phyloP scores from a whole-genome alignment of 202 grass and related monocot species.

The Carex sylvatica region DNA sequence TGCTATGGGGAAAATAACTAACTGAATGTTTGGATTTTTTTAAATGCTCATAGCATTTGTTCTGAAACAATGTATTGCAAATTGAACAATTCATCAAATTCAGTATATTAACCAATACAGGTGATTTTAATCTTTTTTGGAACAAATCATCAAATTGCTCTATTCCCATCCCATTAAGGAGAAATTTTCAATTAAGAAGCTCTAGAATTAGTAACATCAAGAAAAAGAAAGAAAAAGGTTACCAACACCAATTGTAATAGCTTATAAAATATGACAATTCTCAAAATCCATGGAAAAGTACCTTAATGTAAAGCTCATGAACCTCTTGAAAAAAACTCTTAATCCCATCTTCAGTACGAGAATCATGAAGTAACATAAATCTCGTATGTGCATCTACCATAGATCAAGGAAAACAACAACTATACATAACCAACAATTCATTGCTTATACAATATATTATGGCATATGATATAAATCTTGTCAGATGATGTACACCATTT shows the following conservation, averaged over 20 bases:
- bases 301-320: conserved; percentile 94
- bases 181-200: background rate
- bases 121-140: too few relatives aligned
- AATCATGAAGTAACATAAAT: conserved; percentile 95
- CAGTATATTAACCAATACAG: too few relatives aligned
- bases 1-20: background rate
- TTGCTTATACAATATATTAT: background rate
- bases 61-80: background rate
- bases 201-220: background rate
- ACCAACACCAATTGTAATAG: background rate
- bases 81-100: too few relatives aligned
- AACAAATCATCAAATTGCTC: background rate
- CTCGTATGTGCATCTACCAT: conserved; percentile 54
- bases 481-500: background rate
- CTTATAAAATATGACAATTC: background rate
- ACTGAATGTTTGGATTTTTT: background rate
- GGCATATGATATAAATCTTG: background rate
- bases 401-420: conserved; percentile 50
- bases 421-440: background rate
- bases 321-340: conserved; percentile 93
- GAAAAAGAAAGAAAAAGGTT: background rate
- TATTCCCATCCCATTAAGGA: background rate
- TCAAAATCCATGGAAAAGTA: conserved; percentile 9
- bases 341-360: conserved; percentile 87
- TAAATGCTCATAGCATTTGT: background rate